Conservation (phyloP, 2,329 filamentous ascomycete species). For the Cordyceps fumosorosea region DNA sequence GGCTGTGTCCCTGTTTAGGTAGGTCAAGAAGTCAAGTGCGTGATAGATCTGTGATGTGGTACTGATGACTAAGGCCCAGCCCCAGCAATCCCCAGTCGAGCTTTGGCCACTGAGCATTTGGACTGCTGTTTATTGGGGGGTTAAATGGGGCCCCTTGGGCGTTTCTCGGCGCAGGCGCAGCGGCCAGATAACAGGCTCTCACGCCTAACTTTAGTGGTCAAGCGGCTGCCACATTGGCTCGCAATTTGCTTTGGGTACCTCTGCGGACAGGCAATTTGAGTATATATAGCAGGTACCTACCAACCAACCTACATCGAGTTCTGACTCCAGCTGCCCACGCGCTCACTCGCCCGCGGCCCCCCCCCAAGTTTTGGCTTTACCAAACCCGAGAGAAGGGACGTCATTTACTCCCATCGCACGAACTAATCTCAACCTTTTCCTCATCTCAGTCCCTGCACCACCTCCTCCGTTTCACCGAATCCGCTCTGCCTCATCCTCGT, state of each 20-base stretch:
- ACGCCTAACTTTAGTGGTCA: constrained; percentile 1
- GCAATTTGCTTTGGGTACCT: neutral
- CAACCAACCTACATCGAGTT: neutral
- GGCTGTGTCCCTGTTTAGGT: neutral
- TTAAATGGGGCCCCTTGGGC: neutral
- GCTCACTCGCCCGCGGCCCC: neutral
- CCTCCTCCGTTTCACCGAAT: neutral
- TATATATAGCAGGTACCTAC: neutral
- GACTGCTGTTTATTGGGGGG: neutral
- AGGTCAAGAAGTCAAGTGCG: neutral
- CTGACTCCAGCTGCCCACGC: too few species aligned
- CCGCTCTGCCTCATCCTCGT: neutral
- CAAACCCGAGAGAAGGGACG: constrained; percentile 1
- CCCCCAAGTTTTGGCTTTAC: neutral
- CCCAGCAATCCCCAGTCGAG: neutral
- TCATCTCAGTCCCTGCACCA: constrained; percentile 1
- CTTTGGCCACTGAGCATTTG: neutral
- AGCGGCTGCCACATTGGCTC: neutral
- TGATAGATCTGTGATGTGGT: constrained; percentile 5
- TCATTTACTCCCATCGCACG: constrained; percentile 12
- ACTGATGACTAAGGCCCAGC: constrained; percentile 1
- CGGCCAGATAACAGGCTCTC: neutral
- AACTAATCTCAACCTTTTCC: neutral
- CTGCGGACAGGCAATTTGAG: neutral
- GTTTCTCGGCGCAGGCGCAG: neutral